Percentiles rank a stretch among this genome's conserved stretches.
These are phyloP conservation scores for Cutaneotrichosporon sp. DNA, from an alignment of 1,284 basidiomycete species.

Conservation along the genomic window DNA sequence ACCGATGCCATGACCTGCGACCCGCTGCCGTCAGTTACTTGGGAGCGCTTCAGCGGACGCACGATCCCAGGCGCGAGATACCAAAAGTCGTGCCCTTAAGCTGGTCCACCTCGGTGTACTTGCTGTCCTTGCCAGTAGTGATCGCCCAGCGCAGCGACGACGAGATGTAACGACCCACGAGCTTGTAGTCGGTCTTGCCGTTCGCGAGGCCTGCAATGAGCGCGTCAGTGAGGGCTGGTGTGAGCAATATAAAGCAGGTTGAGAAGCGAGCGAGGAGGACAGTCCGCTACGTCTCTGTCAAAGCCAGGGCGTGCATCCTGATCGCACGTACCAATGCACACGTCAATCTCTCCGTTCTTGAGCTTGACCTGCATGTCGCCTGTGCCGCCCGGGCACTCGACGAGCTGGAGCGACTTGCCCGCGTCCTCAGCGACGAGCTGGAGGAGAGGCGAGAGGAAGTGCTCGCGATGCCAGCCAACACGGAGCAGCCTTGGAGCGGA, in stretches of 20 bases:
- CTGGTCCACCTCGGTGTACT: conserved; percentile 71
- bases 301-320: not conserved
- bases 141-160: conserved; percentile 91
- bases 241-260: not conserved
- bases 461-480: conserved; percentile 69
- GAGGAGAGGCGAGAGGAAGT: conserved; percentile 84
- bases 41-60: conserved; percentile 7
- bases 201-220: conserved; percentile 90
- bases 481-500: conserved; percentile 32
- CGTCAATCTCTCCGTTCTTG: conserved; percentile 79
- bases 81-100: conserved; percentile 80
- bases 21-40: conserved; percentile 9
- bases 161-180: conserved; percentile 88
- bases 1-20: conserved; percentile 91
- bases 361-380: conserved; percentile 84
- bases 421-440: conserved; percentile 62
- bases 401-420: conserved; percentile 70
- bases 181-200: conserved; percentile 79
- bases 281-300: not conserved
- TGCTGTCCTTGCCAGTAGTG: conserved; percentile 74
- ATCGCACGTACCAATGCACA: conserved; percentile 69
- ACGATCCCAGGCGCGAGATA: conserved; percentile 78
- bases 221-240: conserved; percentile 79
- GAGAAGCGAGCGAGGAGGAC: not conserved
- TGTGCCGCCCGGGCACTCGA: conserved; percentile 91